Evolutionary conservation across 2,329 filamentous ascomycete genomes (phyloP).

Genomic region (Sporothrix humicola): DNA sequence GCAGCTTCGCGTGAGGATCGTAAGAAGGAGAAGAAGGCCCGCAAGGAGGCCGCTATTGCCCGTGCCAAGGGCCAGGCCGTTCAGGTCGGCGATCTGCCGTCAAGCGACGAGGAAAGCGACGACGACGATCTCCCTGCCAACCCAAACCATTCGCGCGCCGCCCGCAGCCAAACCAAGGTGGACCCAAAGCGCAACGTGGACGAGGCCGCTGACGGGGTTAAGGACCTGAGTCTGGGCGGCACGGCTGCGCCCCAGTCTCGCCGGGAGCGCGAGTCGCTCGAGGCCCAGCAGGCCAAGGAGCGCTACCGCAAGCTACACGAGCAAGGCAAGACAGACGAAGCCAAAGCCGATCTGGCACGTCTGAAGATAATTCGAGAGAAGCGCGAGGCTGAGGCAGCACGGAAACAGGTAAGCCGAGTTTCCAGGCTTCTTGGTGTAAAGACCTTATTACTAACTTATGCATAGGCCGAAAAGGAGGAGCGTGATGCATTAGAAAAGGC

Average conservation of each 20-base stretch:
- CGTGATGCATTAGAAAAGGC: slow-evolving; percentile 57
- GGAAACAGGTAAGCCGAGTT: slow-evolving; percentile 71
- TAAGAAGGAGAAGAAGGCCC: slow-evolving; percentile 89
- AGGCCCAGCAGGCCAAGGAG: slow-evolving; percentile 88
- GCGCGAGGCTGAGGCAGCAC: slow-evolving; percentile 79
- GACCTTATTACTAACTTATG: neutral
- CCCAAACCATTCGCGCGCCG: slow-evolving; percentile 85
- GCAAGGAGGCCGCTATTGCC: slow-evolving; percentile 58
- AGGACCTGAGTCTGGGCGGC: slow-evolving; percentile 56
- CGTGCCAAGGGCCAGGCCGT: slow-evolving; percentile 72
- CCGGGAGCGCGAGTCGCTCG: slow-evolving; percentile 72
- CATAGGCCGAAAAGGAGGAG: slow-evolving; percentile 63
- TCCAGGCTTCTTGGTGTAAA: neutral
- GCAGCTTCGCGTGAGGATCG: slow-evolving; percentile 79
- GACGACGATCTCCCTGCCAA: slow-evolving; percentile 76
- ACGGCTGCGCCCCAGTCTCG: slow-evolving; percentile 48
- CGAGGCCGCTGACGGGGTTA: slow-evolving; percentile 60
- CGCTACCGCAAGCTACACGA: slow-evolving; percentile 90
- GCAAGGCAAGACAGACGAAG: slow-evolving; percentile 95
- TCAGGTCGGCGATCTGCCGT: slow-evolving; percentile 84
- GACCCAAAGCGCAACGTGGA: slow-evolving; percentile 49
- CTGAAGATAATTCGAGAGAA: slow-evolving; percentile 82
- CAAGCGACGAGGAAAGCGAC: slow-evolving; percentile 65
- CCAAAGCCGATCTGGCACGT: slow-evolving; percentile 84
- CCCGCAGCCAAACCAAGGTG: slow-evolving; percentile 62